Conservation (phyloP, 352 stramenopile genomes). For the Phytophthora pistaciae region DNA sequence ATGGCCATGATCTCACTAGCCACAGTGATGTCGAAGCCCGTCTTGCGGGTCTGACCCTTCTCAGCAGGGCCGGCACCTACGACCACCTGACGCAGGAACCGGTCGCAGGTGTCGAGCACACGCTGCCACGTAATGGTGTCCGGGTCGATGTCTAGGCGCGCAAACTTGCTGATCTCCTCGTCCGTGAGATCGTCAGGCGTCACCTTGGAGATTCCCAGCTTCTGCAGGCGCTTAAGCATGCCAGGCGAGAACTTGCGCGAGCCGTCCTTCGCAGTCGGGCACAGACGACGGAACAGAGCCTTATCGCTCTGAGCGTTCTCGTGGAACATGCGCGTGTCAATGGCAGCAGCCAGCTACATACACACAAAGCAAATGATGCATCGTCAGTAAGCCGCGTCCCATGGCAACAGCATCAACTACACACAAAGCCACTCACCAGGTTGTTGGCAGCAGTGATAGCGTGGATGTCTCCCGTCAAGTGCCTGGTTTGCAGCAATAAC, state of each 20-base stretch:
- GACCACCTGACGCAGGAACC: conserved; percentile 93
- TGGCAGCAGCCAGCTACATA: conserved; percentile 93
- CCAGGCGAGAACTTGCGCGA: conserved; percentile 88
- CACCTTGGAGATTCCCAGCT: conserved; percentile 95
- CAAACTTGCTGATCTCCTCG: conserved; percentile 94
- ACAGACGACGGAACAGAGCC: conserved; percentile 88
- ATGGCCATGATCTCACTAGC: conserved; percentile 99
- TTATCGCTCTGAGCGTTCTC: conserved; percentile 90
- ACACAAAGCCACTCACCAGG: conserved; percentile 55
- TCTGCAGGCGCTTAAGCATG: conserved; percentile 95
- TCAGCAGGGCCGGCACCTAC: conserved; percentile 93
- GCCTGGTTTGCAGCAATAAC: conserved; percentile 47
- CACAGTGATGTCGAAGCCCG: conserved; percentile 91
- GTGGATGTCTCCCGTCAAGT: conserved; percentile 99
- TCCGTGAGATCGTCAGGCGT: conserved; percentile 94
- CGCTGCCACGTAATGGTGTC: conserved; percentile 94
- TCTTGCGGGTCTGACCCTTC: conserved; percentile 84
- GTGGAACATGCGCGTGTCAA: conserved; percentile 99
- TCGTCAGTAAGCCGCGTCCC: not conserved
- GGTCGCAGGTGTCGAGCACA: conserved; percentile 98
- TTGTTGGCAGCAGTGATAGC: conserved; percentile 99
- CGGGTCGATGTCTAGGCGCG: conserved; percentile 96
- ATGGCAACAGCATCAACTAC: not conserved
- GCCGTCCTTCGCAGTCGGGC: conserved; percentile 84
- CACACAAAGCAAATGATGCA: not conserved